Conservation (phyloP, 2,329 filamentous ascomycete species). For the Fusarium temperatum region DNA sequence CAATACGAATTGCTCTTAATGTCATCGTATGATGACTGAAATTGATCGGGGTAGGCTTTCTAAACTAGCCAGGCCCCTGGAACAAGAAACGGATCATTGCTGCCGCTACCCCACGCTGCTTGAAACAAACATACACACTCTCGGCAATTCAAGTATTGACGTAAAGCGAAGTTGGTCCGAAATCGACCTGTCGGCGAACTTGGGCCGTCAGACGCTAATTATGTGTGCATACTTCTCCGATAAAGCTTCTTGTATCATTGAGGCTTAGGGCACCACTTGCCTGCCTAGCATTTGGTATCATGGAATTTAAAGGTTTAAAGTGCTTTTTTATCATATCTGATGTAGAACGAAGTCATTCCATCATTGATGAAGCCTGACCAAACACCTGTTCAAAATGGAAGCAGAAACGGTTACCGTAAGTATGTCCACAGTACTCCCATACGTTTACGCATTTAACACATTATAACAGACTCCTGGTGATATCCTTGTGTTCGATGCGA, state of each 20-base stretch:
- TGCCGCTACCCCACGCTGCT: no score
- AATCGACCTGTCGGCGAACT: not conserved
- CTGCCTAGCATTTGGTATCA: not conserved
- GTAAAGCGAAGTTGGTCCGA: not conserved
- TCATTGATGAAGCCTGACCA: not conserved
- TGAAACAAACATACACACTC: not conserved
- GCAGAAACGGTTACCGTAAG: not conserved
- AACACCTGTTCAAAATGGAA: not conserved
- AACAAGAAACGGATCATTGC: no score
- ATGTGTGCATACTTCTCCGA: no score
- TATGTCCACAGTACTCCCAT: no score
- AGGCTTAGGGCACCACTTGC: no score
- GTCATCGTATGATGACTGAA: rapidly evolving
- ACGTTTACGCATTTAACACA: not conserved
- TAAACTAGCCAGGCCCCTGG: no score
- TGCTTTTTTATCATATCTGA: not conserved
- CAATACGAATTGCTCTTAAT: no score
- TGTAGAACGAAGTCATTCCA: not conserved
- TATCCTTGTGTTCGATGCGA: not conserved
- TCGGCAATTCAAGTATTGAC: not conserved
- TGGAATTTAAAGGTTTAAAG: not conserved
- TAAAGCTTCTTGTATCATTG: no score
- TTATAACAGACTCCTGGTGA: not conserved
- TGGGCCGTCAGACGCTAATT: not conserved
- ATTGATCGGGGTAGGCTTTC: no score